Evolutionary conservation across 768 basidiomycete genomes (phyloP), one percentile per base, ranked within the genome.

Genomic region (Pulveroboletus sp.): DNA sequence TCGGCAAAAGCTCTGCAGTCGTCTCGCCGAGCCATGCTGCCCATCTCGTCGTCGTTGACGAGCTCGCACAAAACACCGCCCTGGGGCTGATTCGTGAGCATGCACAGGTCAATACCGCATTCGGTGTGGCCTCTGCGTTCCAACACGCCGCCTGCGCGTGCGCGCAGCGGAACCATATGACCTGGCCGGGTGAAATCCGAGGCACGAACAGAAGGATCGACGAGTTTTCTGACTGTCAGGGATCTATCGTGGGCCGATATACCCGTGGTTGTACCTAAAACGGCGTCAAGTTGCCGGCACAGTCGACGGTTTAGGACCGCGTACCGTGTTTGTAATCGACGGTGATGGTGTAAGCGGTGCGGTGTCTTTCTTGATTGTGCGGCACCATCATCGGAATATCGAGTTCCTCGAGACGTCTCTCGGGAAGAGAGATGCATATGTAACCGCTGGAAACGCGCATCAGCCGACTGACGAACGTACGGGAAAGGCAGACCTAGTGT

Each of bases 161-260:
- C 90, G 38, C 94, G 85, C 24, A 99, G 74, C 22, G 96, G 94
- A 1, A 97, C 93, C 77, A 97, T 79, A 63, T 99, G 96, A 5
- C 96, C 96, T 10, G 96, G 96, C 12, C 94, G 83, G 2, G 82
- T 82, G 65, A 99, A 95, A 58, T 95, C 89, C 19, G 75, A 70
- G 14, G 88, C 71, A 1, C 62, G 64, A 14, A 77, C 68, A 12
- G 69, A 61, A 6, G 81, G 71, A 24, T 82, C 78, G 17, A 93
- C 89, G 23, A 99, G 81, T 34, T 87, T 83, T 48, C 90, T 81
- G 4, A 78, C 91, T 5, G 95, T 95, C 47, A 93, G 74, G 29
- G 89, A 84, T 47, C 96, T 85, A 71, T 99, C 96, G 68, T 92
- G 85, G 5, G 95, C 95, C 31, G 95, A 96, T 58, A 99, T 99